phyloP scores from a whole-genome alignment of 345 rosid genomes.

The Citrus hindsii region DNA sequence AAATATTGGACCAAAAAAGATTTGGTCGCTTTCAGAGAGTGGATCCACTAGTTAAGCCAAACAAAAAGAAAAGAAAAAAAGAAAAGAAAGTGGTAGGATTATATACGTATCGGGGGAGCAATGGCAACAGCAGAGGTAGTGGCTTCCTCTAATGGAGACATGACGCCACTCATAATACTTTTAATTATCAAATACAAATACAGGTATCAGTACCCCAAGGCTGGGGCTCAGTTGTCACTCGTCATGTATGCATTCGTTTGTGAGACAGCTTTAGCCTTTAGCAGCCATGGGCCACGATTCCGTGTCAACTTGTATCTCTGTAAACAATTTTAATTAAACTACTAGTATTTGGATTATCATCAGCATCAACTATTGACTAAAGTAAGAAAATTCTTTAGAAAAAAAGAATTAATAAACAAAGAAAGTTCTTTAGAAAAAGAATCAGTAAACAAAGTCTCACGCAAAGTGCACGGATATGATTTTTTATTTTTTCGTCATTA shows the following conservation, averaged over 20 bases:
- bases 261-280: constrained; percentile 15
- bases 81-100: too few relatives aligned
- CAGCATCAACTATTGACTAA: background rate
- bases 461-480: background rate
- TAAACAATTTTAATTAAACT: background rate
- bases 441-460: background rate
- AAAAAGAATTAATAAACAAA: too few relatives aligned
- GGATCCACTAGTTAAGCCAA: background rate
- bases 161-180: background rate
- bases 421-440: background rate
- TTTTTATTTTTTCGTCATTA: too few relatives aligned
- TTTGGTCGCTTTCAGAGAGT: background rate
- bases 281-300: constrained; percentile 18
- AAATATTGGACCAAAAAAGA: background rate
- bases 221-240: constrained; percentile 4
- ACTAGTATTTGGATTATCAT: background rate
- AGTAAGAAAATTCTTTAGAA: background rate
- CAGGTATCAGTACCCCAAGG: background rate
- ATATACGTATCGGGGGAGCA: background rate
- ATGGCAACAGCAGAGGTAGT: constrained; percentile 17
- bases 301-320: constrained; percentile 15
- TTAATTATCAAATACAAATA: too few relatives aligned
- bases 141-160: constrained; percentile 21
- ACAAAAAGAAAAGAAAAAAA: background rate
- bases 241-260: background rate